phyloP scores from a whole-genome alignment of 306 rosid genomes.

The Dalbergia oliveri region DNA sequence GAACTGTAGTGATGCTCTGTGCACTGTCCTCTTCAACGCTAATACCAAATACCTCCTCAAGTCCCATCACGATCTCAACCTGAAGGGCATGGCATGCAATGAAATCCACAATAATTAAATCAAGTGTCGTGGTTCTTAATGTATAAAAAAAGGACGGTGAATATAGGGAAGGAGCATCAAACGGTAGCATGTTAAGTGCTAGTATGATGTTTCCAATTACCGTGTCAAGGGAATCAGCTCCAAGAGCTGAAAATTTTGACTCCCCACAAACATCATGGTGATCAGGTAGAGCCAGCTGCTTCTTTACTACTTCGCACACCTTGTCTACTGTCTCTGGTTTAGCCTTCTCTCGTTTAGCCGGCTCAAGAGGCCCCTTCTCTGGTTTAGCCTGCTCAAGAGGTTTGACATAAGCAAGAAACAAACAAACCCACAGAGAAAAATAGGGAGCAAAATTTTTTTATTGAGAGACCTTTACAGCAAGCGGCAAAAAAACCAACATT shows the following conservation, averaged over 20 bases:
- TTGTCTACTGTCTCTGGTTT: constrained; percentile 68
- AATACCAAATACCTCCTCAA: constrained; percentile 75
- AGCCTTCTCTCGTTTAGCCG: constrained; percentile 69
- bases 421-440: neutral
- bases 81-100: constrained; percentile 33
- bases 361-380: constrained; percentile 25
- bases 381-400: constrained; percentile 63
- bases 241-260: constrained; percentile 70
- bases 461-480: neutral
- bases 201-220: constrained; percentile 41
- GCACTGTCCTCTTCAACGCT: constrained; percentile 78
- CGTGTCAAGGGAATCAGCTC: constrained; percentile 87
- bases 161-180: neutral
- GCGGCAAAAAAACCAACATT: neutral
- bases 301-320: constrained; percentile 68
- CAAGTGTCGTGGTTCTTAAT: neutral
- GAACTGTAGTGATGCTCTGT: constrained; percentile 69
- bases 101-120: neutral
- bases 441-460: neutral
- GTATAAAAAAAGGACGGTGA: neutral
- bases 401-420: neutral
- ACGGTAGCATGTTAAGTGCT: neutral
- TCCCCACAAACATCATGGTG: constrained; percentile 51
- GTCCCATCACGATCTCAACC: constrained; percentile 87
- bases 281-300: constrained; percentile 69